Evolutionary conservation across 768 basidiomycete species (phyloP).

Genomic region (Kwoniella sp.): DNA sequence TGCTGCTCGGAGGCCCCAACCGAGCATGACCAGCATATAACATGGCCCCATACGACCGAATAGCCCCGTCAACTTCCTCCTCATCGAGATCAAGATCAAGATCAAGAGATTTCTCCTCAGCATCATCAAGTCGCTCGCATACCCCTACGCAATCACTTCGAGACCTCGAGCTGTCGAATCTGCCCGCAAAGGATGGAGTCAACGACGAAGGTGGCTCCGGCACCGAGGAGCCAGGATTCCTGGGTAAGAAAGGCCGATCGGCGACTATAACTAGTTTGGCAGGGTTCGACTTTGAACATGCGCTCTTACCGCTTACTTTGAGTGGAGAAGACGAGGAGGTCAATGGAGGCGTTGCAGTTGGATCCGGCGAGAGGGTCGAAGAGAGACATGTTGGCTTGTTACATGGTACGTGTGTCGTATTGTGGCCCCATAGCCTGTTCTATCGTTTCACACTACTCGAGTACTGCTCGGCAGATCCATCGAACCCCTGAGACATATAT

Average conservation of each 20-base stretch:
- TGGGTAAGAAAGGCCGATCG: conserved; percentile 27
- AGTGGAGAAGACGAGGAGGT: conserved; percentile 71
- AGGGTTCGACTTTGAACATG: conserved; percentile 74
- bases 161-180: conserved; percentile 71
- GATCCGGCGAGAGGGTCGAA: conserved; percentile 56
- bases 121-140: conserved; percentile 22
- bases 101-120: conserved; percentile 24
- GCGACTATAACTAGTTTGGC: conserved; percentile 41
- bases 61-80: conserved; percentile 13
- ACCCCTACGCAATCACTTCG: conserved; percentile 76
- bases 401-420: conserved; percentile 66
- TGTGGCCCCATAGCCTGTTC: too few species aligned
- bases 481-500: too few species aligned
- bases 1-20: too few species aligned
- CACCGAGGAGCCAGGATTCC: conserved; percentile 5
- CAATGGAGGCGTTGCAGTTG: conserved; percentile 58
- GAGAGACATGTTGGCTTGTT: conserved; percentile 77
- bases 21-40: neutral
- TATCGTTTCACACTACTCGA: too few species aligned
- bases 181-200: conserved; percentile 24
- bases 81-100: conserved; percentile 1
- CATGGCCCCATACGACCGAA: conserved; percentile 34
- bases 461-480: too few species aligned
- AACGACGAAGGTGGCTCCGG: neutral
- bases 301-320: conserved; percentile 73